Evolutionary conservation across 352 stramenopile genomes (phyloP), one percentile per base, ranked within the genome.

Genomic region (Phytophthora podocarpi): DNA sequence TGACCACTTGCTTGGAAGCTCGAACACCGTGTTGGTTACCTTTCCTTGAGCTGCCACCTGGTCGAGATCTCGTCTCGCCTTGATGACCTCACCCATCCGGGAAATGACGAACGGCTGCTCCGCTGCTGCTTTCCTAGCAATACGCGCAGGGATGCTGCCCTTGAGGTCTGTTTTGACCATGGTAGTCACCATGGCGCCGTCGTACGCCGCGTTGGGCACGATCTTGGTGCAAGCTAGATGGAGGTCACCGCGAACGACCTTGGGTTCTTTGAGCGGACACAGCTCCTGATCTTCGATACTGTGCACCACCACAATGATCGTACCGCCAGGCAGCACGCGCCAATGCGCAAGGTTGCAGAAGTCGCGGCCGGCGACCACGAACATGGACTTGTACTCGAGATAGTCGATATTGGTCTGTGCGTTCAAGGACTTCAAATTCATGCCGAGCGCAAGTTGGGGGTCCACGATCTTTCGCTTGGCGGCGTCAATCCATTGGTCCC

Each of bases 381-480:
- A 87, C 35, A 91, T 81, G 6, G 81, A 76, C 46, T 93, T 93
- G 80, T 83, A 91, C 68, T 90, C 79, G n/a, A 86, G 64, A 41
- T 91, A 87, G 45, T 89, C 81, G 49, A 91, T 78, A 21, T 27
- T 68, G 5, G 83, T 93, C 61, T 93, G 81, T 0, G 67, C 68
- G 34, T 93, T 75, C 32, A 91, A 54, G 7, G 34, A 46, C 24
- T 66, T 68, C 4, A 89, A 50, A 6, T 68, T 77, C 43, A 64
- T 74, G 3, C 71, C 79, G 5, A 74, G 50, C 1, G 79, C 78
- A 20, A 90, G 72, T 50, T 87, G 74, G 18, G 78, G 60, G 42
- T 93, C 84, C 46, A 87, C 82, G 16, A 67, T 59, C 43, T 79
- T 82, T 42, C 82, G 80, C 41, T 72, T 68, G 3, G 74, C 55